A percentile compares a stretch with the other conserved stretches of the same genome.
Conservation (phyloP, 495 filamentous ascomycete genomes). For the Penicillium bovifimosum region DNA sequence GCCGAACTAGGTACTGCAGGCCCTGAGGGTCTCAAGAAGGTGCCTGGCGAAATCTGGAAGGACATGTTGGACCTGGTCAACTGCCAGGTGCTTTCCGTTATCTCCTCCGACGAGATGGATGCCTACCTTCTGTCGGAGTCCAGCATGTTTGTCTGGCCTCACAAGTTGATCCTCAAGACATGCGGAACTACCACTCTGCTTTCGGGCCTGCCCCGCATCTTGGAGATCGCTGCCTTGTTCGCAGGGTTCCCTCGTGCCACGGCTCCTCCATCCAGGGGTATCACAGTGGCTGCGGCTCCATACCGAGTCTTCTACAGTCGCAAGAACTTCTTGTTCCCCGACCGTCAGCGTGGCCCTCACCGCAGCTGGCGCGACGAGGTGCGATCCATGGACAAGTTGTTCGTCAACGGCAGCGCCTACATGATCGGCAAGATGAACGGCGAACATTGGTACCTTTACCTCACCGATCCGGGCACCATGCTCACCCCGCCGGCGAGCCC, state of each 20-base stretch:
- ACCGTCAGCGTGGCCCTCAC: conserved; percentile 90
- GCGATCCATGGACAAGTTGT: conserved; percentile 79
- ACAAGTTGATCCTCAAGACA: conserved; percentile 98
- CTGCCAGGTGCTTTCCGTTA: conserved; percentile 93
- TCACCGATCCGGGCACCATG: conserved; percentile 76
- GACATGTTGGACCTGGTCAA: conserved; percentile 96
- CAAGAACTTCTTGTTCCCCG: conserved; percentile 96
- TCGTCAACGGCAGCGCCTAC: conserved; percentile 91
- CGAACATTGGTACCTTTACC: conserved; percentile 98
- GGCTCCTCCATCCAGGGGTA: conserved; percentile 47
- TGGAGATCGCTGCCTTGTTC: conserved; percentile 81
- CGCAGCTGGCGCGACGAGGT: conserved; percentile 98
- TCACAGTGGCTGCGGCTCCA: conserved; percentile 69
- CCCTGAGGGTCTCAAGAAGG: conserved; percentile 78
- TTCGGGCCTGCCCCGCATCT: conserved; percentile 77
- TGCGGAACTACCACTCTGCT: conserved; percentile 96
- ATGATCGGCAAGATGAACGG: conserved; percentile 99
- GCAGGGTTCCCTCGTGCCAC: conserved; percentile 76
- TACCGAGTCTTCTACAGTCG: conserved; percentile 98
- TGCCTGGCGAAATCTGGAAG: conserved; percentile 82
- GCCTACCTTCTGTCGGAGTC: conserved; percentile 98
- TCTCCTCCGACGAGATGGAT: conserved; percentile 93
- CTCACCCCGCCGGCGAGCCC: conserved; percentile 86
- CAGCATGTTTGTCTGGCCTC: conserved; percentile 98
- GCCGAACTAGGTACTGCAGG: conserved; percentile 64